These are phyloP conservation scores for Sarocladium kiliense DNA, from an alignment of 2,329 filamentous ascomycete genomes.

Conservation along the genomic window DNA sequence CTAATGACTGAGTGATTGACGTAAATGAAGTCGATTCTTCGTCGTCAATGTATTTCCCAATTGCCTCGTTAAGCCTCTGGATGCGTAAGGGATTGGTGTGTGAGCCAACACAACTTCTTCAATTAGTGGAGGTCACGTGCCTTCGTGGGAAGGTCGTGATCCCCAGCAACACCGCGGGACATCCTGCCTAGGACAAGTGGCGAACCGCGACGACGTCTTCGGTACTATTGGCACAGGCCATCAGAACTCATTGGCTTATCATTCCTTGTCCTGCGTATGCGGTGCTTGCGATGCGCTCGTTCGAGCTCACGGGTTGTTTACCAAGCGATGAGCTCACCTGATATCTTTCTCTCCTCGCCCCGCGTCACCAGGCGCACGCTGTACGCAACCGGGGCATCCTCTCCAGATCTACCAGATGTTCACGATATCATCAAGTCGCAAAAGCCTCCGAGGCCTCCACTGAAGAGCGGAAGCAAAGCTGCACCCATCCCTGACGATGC, in stretches of 20 bases:
- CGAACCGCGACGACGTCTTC: not conserved
- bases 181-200: not conserved
- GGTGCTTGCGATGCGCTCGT: conserved; percentile 32
- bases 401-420: conserved; percentile 50
- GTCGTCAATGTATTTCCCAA: too few relatives aligned
- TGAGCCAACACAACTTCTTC: too few relatives aligned
- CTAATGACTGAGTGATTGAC: too few relatives aligned
- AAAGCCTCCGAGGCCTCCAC: conserved; percentile 14
- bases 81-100: too few relatives aligned
- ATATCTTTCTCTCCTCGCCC: conserved; percentile 25
- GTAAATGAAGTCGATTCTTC: too few relatives aligned
- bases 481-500: conserved; percentile 31
- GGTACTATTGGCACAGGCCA: not conserved
- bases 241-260: not conserved
- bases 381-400: conserved; percentile 35
- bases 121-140: too few relatives aligned
- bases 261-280: not conserved
- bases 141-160: not conserved
- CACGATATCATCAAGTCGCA: conserved; percentile 39
- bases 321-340: conserved; percentile 27
- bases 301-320: conserved; percentile 11
- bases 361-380: conserved; percentile 19
- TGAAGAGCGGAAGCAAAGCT: conserved; percentile 31
- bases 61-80: too few relatives aligned
- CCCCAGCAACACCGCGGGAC: not conserved